Conservation (phyloP, 176 grass and related monocot genomes). For the Triticum urartu region DNA sequence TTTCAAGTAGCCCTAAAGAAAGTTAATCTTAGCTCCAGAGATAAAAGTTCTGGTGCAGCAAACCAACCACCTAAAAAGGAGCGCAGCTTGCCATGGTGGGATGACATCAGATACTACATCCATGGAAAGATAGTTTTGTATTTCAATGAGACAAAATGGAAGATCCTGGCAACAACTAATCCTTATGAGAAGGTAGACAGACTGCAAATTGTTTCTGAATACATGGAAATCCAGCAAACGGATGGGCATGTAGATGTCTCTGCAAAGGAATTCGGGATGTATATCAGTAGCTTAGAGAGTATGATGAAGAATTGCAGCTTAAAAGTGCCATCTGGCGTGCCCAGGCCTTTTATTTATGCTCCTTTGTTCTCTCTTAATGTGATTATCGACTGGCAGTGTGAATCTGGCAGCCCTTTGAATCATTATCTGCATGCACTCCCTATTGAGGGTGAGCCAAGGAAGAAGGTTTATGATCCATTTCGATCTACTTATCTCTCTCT, state of each 20-base stretch:
- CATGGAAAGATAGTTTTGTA: conserved; percentile 86
- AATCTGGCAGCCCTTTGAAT: conserved; percentile 85
- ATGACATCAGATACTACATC: conserved; percentile 96
- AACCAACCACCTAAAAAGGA: conserved; percentile 77
- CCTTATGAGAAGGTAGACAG: conserved; percentile 92
- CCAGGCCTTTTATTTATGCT: conserved; percentile 78
- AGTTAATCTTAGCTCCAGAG: conserved; percentile 85
- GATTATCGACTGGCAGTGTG: conserved; percentile 94
- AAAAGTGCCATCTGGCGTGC: conserved; percentile 60
- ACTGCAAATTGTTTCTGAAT: conserved; percentile 91
- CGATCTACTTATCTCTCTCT: conserved; percentile 98
- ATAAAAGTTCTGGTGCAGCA: conserved; percentile 35
- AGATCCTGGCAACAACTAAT: conserved; percentile 83
- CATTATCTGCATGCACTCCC: conserved; percentile 99
- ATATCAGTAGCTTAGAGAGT: conserved; percentile 88
- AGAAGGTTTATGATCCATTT: conserved; percentile 93
- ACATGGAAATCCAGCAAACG: conserved; percentile 96
- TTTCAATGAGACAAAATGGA: conserved; percentile 89
- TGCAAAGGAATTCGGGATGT: conserved; percentile 90
- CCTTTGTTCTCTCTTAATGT: conserved; percentile 92
- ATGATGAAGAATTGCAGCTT: conserved; percentile 91
- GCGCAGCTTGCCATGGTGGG: conserved; percentile 98
- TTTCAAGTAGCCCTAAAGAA: conserved; percentile 85
- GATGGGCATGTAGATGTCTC: conserved; percentile 90
- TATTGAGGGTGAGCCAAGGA: conserved; percentile 73